phyloP scores from a whole-genome alignment of 805 yeast genomes.

The Cyberlindnera maclurae region DNA sequence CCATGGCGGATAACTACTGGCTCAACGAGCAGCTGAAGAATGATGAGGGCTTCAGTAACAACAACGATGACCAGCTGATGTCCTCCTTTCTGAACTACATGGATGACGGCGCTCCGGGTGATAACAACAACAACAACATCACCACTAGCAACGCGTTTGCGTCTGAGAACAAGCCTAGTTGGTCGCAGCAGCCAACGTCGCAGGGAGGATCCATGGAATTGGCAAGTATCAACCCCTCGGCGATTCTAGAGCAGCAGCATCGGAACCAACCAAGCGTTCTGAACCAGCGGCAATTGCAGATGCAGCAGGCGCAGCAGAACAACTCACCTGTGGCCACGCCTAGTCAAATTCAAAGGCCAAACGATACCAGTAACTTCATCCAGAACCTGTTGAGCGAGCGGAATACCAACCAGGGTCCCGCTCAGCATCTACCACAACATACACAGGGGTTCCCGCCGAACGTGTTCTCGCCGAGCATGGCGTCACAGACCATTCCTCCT shows the following conservation, averaged over 20 bases:
- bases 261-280: slow-evolving; percentile 8
- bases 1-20: slow-evolving; percentile 25
- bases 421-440: slow-evolving; percentile 13
- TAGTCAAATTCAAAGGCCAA: slow-evolving; percentile 17
- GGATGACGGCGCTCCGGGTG: slow-evolving; percentile 25
- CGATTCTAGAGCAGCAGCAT: slow-evolving; percentile 14
- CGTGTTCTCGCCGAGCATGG: slow-evolving; percentile 20
- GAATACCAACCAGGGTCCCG: slow-evolving; percentile 13
- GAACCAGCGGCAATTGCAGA: slow-evolving; percentile 9
- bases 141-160: slow-evolving; percentile 1
- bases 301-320: slow-evolving; percentile 8
- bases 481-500: slow-evolving; percentile 17
- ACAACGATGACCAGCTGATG: slow-evolving; percentile 26
- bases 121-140: slow-evolving; percentile 5
- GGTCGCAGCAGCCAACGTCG: slow-evolving; percentile 1
- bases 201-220: slow-evolving; percentile 13
- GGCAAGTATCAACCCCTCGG: slow-evolving; percentile 17
- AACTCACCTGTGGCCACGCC: slow-evolving; percentile 20
- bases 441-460: slow-evolving; percentile 22
- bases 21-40: slow-evolving; percentile 21
- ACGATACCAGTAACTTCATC: slow-evolving; percentile 18
- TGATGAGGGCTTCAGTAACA: slow-evolving; percentile 17
- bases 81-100: slow-evolving; percentile 44
- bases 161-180: background rate
- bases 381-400: slow-evolving; percentile 25